Evolutionary conservation across 169 alveolate species (phyloP), one percentile per base, ranked within the genome.

Genomic region (Eimeria falciformis): DNA sequence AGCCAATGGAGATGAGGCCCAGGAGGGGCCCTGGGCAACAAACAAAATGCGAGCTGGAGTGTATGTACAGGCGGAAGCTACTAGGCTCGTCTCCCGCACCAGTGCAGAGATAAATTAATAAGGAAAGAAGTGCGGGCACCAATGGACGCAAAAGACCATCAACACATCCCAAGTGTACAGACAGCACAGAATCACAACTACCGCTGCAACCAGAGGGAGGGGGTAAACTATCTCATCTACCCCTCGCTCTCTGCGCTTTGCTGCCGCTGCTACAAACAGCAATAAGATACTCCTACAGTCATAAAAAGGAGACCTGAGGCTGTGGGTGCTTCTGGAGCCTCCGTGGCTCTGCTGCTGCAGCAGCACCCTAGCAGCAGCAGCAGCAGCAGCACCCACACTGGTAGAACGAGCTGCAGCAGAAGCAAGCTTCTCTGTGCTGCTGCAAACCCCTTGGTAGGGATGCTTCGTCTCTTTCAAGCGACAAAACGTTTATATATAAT

Each of bases 191-290:
- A 29, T 62, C 7, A n/a, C n/a, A 29, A 14, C 73, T 62, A 29
- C 11, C 37, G 73, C 29, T 62, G 29, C 73, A 14, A 29, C n/a
- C n/a, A n/a, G n/a, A n/a, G n/a, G n/a, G n/a, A n/a, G n/a, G n/a
- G n/a, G n/a, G 12, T n/a, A 18, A 9, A 14, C n/a, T 62, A 62
- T 14, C n/a, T n/a, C 11, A n/a, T n/a, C 33, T 29, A 9, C 73
- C 73, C 2, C 37, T n/a, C 73, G n/a, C 73, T 62, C 25, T 29
- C 25, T 62, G 12, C 12, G n/a, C 29, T 29, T n/a, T n/a, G 14
- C 73, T 62, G 73, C 73, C n/a, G 73, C 73, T 14, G 73, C 73
- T 62, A 62, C 73, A 62, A 14, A n/a, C 12, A 62, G 25, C 25
- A 9, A 6, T 18, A 14, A 62, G 6, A 18, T n/a, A 14, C n/a